Percentiles rank a stretch among this genome's conserved stretches.
These are phyloP conservation scores for Cucurbita maxima DNA, from an alignment of 306 rosid species.

Conservation along the genomic window DNA sequence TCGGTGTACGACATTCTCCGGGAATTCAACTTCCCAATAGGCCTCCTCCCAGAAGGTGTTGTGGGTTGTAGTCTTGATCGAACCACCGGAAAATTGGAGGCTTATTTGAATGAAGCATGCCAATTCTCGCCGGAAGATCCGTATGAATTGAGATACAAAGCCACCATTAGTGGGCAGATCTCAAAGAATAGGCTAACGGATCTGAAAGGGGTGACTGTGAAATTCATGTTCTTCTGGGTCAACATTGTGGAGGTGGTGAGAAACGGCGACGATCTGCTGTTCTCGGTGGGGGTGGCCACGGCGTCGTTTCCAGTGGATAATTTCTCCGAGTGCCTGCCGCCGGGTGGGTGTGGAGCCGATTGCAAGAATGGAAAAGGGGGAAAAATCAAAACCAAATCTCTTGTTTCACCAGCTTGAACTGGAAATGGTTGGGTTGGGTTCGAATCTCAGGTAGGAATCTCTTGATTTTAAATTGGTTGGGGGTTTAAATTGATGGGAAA, in stretches of 20 bases:
- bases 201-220: slow-evolving; percentile 59
- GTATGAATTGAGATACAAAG: slow-evolving; percentile 42
- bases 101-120: slow-evolving; percentile 42
- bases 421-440: neutral
- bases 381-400: slow-evolving; percentile 33
- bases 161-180: slow-evolving; percentile 48
- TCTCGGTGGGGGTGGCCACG: slow-evolving; percentile 67
- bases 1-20: slow-evolving; percentile 46
- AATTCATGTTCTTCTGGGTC: slow-evolving; percentile 63
- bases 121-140: slow-evolving; percentile 64
- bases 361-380: slow-evolving; percentile 29
- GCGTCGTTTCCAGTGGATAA: slow-evolving; percentile 56
- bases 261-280: slow-evolving; percentile 30
- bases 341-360: slow-evolving; percentile 69
- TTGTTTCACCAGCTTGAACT: slow-evolving; percentile 13
- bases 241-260: slow-evolving; percentile 62
- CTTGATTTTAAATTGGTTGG: slow-evolving; percentile 3
- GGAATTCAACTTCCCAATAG: slow-evolving; percentile 43
- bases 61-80: slow-evolving; percentile 32
- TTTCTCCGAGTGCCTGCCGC: slow-evolving; percentile 64
- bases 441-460: neutral
- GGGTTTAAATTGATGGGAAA: neutral
- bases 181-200: slow-evolving; percentile 31
- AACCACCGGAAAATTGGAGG: slow-evolving; percentile 34
- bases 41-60: slow-evolving; percentile 59